A percentile compares a stretch with the other conserved stretches of the same genome.
Evolutionary conservation across 352 stramenopile species (phyloP).

Genomic region (Globisporangium viniferum): DNA sequence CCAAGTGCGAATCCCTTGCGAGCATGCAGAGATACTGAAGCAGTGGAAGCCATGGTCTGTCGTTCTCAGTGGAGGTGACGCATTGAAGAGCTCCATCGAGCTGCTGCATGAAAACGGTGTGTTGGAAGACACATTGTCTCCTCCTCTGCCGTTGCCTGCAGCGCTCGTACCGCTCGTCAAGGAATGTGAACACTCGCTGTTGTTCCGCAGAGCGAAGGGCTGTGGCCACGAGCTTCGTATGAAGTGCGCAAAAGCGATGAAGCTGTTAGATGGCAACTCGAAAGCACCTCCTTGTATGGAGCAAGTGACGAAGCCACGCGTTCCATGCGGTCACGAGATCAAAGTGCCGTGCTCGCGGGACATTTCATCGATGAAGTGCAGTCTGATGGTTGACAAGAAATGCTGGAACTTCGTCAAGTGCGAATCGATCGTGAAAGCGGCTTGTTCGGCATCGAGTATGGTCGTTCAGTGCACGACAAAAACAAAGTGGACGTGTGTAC

Average conservation of each 20-base stretch:
- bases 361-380: slow-evolving; percentile 27
- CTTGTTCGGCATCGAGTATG: slow-evolving; percentile 16
- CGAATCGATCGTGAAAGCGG: slow-evolving; percentile 25
- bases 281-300: slow-evolving; percentile 21
- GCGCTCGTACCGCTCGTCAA: slow-evolving; percentile 29
- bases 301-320: slow-evolving; percentile 28
- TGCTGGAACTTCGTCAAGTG: slow-evolving; percentile 64
- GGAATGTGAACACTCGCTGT: slow-evolving; percentile 32
- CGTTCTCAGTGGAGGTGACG: not conserved
- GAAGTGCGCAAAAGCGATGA: slow-evolving; percentile 49
- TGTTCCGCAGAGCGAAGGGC: slow-evolving; percentile 32
- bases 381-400: slow-evolving; percentile 32
- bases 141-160: slow-evolving; percentile 24
- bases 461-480: slow-evolving; percentile 35
- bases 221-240: slow-evolving; percentile 63
- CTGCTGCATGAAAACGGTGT: slow-evolving; percentile 34
- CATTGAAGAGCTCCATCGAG: slow-evolving; percentile 13
- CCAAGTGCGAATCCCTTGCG: slow-evolving; percentile 35
- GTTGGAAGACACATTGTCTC: slow-evolving; percentile 31
- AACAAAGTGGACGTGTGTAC: slow-evolving; percentile 38
- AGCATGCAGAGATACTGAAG: slow-evolving; percentile 22
- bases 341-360: slow-evolving; percentile 39
- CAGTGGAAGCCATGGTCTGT: slow-evolving; percentile 52
- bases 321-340: slow-evolving; percentile 39
- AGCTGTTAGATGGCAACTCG: slow-evolving; percentile 25